Base-by-base conservation (phyloP, 2,329 filamentous ascomycete genomes). In the Berkeleyomyces basicola region DNA sequence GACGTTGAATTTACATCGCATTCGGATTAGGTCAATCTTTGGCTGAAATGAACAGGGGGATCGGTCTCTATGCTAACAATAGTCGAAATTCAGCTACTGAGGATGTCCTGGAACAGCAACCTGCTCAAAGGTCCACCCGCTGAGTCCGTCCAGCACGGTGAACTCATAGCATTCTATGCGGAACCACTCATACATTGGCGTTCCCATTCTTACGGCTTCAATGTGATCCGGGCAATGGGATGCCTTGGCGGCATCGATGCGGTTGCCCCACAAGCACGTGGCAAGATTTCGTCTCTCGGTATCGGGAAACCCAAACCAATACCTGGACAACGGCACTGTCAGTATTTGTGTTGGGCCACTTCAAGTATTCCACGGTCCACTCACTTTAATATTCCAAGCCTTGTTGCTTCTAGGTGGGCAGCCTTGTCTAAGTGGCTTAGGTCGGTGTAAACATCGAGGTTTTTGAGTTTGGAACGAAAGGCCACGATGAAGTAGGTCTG, bases 291-390 rank as follows among this genome's bases (percentile, higher is more conserved):
- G 78, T 66, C 86, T 79, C 60, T 86, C 77, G 51, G 72, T 75
- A 74, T 95, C 83, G 23, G 86, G 85, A 42, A 76, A 78, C 1
- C 90, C 89, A 72, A 95, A 96, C 90, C 91, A 96, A 73, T 96
- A 96, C 72, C 82, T 85, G 66, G 53, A 16, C 40, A 61, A n/a
- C 11, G 16, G 23, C 37, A 16, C 23, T 1, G 37, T 31, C 31
- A 53, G 10, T 49, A 11, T 55, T 11, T 55, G 16, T 3, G 9
- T 55, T 31, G 6, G 4, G 9, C 9, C 23, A 23, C 31, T 47
- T 53, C 0, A 11, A 7, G 14, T 43, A 33, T 11, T 3, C 16
- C 44, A 37, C 1, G 40, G 37, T 42, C 42, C 33, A 72, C 78
- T 70, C 74, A 84, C 81, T 95, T 95, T 70, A 96, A 74, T 70